Evolutionary conservation across 2,329 filamentous ascomycete genomes (phyloP), one percentile per base, ranked within the genome.

Genomic region (Cladosporium phlei): DNA sequence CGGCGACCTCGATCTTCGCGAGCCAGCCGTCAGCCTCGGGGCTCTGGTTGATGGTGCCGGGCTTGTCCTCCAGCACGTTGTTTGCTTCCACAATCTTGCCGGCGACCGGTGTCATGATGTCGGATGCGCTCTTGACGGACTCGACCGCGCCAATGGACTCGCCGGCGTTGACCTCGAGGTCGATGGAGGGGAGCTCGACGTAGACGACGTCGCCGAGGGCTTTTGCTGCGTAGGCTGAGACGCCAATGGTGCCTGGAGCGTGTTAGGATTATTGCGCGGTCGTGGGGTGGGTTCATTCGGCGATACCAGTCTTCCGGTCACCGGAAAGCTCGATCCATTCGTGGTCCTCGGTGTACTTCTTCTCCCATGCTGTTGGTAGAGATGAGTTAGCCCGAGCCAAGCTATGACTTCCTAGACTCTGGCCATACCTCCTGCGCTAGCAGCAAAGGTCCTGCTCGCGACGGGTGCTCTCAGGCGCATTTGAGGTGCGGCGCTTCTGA

Each of bases 121-220:
- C 93, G 54, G 88, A 91, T n/a, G 93, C 93, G 53, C 86, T 93
- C 78, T 98, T 98, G 69, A 98, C 93, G 2, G 89, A 96, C 75
- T 98, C 93, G 59, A 98, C 91, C 51, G 91, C 89, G 57, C 93
- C 93, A 58, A 97, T 86, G 55, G 85, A 77, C 64, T 97, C 91
- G 61, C 89, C 89, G 48, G 82, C 78, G 49, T 71, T 69, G 52
- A 95, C 78, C 59, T 84, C 79, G 58, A 82, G 73, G 55, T 81
- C 84, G 47, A 76, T 65, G 56, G 83, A 75, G 47, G 93, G 93
- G 22, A 98, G 85, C 76, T 98, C 93, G 62, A 97, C 89, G 74
- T 86, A 98, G 65, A 98, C 91, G 50, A 97, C 90, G 66, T 98
- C 93, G 57, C 93, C 93, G 52, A 98, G 86, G 56, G 88, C 84